Conservation (phyloP, 2,329 filamentous ascomycete genomes). For the Stachybotrys chartarum region DNA sequence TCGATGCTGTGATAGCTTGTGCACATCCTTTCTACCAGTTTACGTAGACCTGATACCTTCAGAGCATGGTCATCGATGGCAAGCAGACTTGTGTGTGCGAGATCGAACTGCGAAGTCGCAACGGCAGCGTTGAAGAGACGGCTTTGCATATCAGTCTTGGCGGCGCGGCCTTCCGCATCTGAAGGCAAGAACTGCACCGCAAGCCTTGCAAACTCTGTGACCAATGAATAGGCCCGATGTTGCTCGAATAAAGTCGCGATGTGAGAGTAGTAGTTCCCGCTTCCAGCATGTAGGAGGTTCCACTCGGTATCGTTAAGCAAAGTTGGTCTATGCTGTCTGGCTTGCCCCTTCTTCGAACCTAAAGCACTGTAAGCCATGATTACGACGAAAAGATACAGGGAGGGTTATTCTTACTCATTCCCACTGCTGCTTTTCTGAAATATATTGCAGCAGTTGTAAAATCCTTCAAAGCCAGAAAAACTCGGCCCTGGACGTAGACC, state of each 20-base stretch:
- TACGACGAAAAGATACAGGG: not conserved
- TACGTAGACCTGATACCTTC: conserved; percentile 63
- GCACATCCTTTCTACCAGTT: conserved; percentile 63
- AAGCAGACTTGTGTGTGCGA: conserved; percentile 73
- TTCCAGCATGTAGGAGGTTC: conserved; percentile 60
- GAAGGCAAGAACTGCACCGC: conserved; percentile 56
- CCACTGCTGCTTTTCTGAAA: conserved; percentile 78
- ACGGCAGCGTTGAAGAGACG: conserved; percentile 79
- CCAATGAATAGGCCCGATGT: conserved; percentile 68
- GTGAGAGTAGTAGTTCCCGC: conserved; percentile 81
- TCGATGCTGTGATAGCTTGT: conserved; percentile 57
- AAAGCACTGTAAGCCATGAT: conserved; percentile 16
- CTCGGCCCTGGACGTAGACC: conserved; percentile 79
- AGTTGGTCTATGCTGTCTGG: conserved; percentile 50
- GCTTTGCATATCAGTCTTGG: conserved; percentile 67
- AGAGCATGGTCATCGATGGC: conserved; percentile 66
- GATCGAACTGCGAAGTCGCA: conserved; percentile 70
- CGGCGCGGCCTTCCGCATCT: conserved; percentile 24
- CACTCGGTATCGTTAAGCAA: conserved; percentile 73
- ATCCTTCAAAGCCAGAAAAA: conserved; percentile 67
- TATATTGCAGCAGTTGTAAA: conserved; percentile 63
- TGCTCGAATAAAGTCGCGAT: conserved; percentile 76
- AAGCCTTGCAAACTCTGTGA: conserved; percentile 74
- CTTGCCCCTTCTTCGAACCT: conserved; percentile 39
- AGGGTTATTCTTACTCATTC: conserved; percentile 59